These are phyloP conservation scores for Rhinocladiella similis DNA, from an alignment of 2,329 filamentous ascomycete genomes.

Conservation along the genomic window DNA sequence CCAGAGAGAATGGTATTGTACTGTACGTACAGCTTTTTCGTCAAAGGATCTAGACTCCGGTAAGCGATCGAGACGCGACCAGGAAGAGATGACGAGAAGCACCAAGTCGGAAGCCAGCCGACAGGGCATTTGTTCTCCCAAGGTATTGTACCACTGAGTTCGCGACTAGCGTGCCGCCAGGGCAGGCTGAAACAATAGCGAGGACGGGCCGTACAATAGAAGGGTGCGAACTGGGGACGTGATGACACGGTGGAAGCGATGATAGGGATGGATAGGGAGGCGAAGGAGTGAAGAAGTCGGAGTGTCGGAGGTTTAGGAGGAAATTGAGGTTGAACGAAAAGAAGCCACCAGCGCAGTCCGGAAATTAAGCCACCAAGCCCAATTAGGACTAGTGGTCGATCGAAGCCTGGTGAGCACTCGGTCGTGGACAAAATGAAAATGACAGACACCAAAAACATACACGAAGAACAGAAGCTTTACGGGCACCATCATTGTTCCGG, in stretches of 20 bases:
- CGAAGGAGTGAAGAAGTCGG: conserved; percentile 2
- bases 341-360: not conserved
- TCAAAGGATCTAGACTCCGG: not conserved
- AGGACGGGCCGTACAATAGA: too few relatives aligned
- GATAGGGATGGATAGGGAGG: not conserved
- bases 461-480: too few relatives aligned
- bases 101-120: too few relatives aligned
- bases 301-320: conserved; percentile 4
- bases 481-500: too few relatives aligned
- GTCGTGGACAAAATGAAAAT: too few relatives aligned
- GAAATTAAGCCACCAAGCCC: conserved; percentile 3
- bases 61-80: not conserved
- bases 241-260: not conserved
- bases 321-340: conserved; percentile 4
- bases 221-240: not conserved
- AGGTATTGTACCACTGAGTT: too few relatives aligned
- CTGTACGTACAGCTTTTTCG: not conserved
- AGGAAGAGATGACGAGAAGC: not conserved
- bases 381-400: not conserved
- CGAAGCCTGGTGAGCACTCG: too few relatives aligned
- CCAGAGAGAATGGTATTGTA: not conserved
- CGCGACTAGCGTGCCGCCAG: conserved; percentile 6
- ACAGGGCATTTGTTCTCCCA: too few relatives aligned
- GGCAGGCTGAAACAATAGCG: conserved; percentile 7
- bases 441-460: too few relatives aligned